Base-by-base conservation (phyloP, 1,139 yeast genomes). In the Geotrichum aggregatum region DNA sequence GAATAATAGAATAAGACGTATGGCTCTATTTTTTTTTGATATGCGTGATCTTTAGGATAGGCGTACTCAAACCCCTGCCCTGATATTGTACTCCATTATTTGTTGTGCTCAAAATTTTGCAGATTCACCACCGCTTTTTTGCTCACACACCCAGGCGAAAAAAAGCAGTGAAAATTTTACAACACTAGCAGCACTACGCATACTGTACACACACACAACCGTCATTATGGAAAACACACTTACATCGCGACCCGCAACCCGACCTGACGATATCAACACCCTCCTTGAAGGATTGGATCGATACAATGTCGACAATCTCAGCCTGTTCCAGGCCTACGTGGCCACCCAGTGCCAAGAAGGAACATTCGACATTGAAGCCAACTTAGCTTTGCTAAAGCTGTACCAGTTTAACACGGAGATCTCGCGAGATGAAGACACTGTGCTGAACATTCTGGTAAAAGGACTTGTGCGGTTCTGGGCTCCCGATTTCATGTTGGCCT, bases 361-460 rank as follows among this genome's bases (percentile, higher is more conserved):
- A 16, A 65, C 67, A 55, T 67, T 68, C 55, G 79, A 76, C 58
- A 64, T 73, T 47, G 68, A 66, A 54, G 75, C 79, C 55, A 75
- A 74, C 60, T 60, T 75, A 61, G 79, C 79, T 1, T 65, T 75
- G 31, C 66, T 76, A 54, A 76, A 76, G 56, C 67, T 76, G 48
- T 75, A 70, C 57, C 73, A 69, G 54, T 66, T 70, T 61, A 69
- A 69, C 59, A 59, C 66, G 18, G 71, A 72, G 44, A 59, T 68
- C 11, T 50, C 56, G 41, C 60, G 67, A n/a, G 66, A 66, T 36
- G 76, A 75, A 53, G 74, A 73, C 13, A 61, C 67, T 28, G 71
- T 75, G 18, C 52, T 72, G 21, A 71, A 71, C 57, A 65, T 72
- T 43, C 66, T 76, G 33, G 60, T 72, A 52, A 71, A 71, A 59